These are phyloP conservation scores for Nothopassalora personata DNA, from an alignment of 2,329 filamentous ascomycete species.

Conservation along the genomic window DNA sequence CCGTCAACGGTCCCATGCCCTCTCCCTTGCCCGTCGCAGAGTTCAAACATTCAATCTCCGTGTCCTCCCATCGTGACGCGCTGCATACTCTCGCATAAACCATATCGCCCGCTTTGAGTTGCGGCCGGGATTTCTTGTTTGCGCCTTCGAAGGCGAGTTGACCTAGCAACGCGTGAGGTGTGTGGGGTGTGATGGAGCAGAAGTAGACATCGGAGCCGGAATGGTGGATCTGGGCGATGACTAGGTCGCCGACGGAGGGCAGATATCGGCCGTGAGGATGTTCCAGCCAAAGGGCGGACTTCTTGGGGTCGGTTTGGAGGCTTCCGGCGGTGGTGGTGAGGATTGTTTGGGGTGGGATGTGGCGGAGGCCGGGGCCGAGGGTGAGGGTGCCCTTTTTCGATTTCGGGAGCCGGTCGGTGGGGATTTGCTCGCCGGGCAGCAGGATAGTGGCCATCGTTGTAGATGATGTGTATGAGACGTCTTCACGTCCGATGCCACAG, in stretches of 20 bases:
- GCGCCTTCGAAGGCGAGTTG: constrained; percentile 91
- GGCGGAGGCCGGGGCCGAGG: constrained; percentile 76
- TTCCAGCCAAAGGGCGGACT: constrained; percentile 75
- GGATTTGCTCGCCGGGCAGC: constrained; percentile 74
- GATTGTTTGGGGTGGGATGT: constrained; percentile 71
- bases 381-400: constrained; percentile 63
- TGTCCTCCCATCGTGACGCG: constrained; percentile 76
- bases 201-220: constrained; percentile 72
- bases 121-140: constrained; percentile 83
- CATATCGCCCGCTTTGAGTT: constrained; percentile 66
- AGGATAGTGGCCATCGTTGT: constrained; percentile 50
- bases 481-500: background rate
- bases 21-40: constrained; percentile 81
- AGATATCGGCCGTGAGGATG: constrained; percentile 67
- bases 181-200: constrained; percentile 65
- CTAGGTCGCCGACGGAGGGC: constrained; percentile 73
- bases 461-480: constrained; percentile 1
- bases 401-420: constrained; percentile 60
- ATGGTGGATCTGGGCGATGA: constrained; percentile 80
- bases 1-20: constrained; percentile 74
- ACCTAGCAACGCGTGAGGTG: constrained; percentile 63
- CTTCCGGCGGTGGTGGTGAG: constrained; percentile 63
- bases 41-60: constrained; percentile 86
- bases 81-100: constrained; percentile 83
- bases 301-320: constrained; percentile 62